Conservation (phyloP, 2,329 filamentous ascomycete genomes). For the Hymenoscyphus occultus region DNA sequence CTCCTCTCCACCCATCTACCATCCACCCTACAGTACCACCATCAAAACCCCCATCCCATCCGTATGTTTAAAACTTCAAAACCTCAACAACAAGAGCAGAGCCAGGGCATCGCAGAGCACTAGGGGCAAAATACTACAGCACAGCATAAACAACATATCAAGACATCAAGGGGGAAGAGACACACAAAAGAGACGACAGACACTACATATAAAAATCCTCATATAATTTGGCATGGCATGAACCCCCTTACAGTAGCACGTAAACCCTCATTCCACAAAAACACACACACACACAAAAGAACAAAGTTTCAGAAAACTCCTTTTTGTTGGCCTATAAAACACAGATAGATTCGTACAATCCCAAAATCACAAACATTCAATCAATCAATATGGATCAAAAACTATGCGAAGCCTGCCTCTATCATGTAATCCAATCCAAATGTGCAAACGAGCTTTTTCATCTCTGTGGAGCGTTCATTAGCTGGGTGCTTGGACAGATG, state of each 20-base stretch:
- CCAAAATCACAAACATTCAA: too few species aligned
- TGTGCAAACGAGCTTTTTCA: conserved; percentile 9
- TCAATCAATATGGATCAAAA: not conserved
- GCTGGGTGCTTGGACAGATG: conserved; percentile 1
- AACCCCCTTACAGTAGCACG: not conserved
- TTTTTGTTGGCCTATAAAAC: not conserved
- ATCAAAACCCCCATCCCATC: too few species aligned
- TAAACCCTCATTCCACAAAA: not conserved
- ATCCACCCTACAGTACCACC: too few species aligned
- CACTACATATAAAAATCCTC: conserved; percentile 8
- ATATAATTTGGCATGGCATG: conserved; percentile 1
- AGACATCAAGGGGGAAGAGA: too few species aligned
- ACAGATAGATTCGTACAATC: conserved; percentile 1
- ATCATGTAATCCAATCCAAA: conserved; percentile 7
- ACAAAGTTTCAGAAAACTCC: not conserved
- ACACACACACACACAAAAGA: too few species aligned
- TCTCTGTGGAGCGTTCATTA: conserved; percentile 21
- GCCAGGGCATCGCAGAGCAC: too few species aligned
- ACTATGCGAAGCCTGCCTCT: conserved; percentile 8
- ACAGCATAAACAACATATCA: too few species aligned
- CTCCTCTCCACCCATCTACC: too few species aligned
- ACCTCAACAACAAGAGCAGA: too few species aligned
- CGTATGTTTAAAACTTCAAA: too few species aligned
- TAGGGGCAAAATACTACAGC: too few species aligned
- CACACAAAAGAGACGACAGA: not conserved